These are phyloP conservation scores for Gigaspora rosea DNA, from an alignment of 192 early-diverging fungal genomes.

Conservation along the genomic window DNA sequence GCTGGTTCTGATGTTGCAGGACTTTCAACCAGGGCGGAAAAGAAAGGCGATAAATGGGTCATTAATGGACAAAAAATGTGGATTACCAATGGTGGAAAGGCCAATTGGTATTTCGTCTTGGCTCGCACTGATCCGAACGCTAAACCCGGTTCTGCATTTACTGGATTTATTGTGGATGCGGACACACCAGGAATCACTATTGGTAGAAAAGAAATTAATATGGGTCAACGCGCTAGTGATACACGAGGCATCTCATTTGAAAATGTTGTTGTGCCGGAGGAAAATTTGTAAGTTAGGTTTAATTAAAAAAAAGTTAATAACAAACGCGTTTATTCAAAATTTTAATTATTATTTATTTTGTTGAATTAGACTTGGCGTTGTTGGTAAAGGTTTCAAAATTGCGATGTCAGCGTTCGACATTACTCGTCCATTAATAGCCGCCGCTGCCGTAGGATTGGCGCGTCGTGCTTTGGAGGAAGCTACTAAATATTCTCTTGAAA, in stretches of 20 bases:
- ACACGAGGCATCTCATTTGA: slow-evolving; percentile 89
- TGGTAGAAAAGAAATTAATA: slow-evolving; percentile 95
- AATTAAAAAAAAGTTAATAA: neutral
- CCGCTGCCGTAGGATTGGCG: slow-evolving; percentile 87
- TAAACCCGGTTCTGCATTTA: slow-evolving; percentile 84
- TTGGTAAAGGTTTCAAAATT: slow-evolving; percentile 91
- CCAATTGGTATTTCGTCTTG: slow-evolving; percentile 97
- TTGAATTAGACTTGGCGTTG: slow-evolving; percentile 54
- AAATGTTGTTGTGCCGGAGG: slow-evolving; percentile 79
- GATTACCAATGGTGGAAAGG: slow-evolving; percentile 96
- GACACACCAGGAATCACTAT: slow-evolving; percentile 86
- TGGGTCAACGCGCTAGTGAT: slow-evolving; percentile 94
- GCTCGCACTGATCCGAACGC: slow-evolving; percentile 84
- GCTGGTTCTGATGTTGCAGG: slow-evolving; percentile 80
- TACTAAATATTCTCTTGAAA: slow-evolving; percentile 81
- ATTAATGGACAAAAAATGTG: slow-evolving; percentile 95
- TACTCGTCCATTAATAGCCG: slow-evolving; percentile 87
- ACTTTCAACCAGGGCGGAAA: slow-evolving; percentile 66
- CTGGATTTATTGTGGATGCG: slow-evolving; percentile 94
- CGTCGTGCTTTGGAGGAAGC: slow-evolving; percentile 93
- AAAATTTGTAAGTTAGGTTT: slow-evolving; percentile 56
- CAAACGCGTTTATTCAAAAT: neutral
- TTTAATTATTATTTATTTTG: neutral
- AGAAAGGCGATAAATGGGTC: slow-evolving; percentile 79
- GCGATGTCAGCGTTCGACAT: slow-evolving; percentile 97